phyloP scores from a whole-genome alignment of 2,329 filamentous ascomycete genomes.

The Clonostachys rhizophaga region DNA sequence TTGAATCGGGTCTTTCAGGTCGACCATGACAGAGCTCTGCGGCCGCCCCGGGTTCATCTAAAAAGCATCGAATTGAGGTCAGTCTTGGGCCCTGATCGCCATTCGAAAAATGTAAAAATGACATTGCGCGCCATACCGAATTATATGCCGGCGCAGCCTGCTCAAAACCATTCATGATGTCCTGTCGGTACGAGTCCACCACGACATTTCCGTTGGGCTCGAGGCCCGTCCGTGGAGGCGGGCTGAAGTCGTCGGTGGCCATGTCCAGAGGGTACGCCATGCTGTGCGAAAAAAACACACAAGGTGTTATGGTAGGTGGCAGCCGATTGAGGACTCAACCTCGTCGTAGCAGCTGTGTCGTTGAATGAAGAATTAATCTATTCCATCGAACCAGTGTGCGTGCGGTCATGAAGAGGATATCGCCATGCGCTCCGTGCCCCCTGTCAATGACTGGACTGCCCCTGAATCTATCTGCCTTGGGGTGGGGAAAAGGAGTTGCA shows the following conservation, averaged over 20 bases:
- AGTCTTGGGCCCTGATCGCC: neutral
- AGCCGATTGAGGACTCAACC: too few relatives aligned
- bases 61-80: conserved; percentile 5
- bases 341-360: too few relatives aligned
- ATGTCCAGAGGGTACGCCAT: conserved; percentile 7
- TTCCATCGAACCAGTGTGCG: too few relatives aligned
- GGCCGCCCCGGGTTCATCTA: conserved; percentile 46
- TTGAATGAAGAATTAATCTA: too few relatives aligned
- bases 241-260: conserved; percentile 26
- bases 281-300: too few relatives aligned
- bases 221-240: conserved; percentile 20
- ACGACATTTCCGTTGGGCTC: conserved; percentile 40
- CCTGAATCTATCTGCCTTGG: too few relatives aligned
- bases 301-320: too few relatives aligned
- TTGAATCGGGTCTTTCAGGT: conserved; percentile 69
- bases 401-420: too few relatives aligned
- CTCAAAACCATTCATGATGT: conserved; percentile 48
- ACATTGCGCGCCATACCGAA: conserved; percentile 37
- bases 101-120: neutral
- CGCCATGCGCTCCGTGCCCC: too few relatives aligned
- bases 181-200: conserved; percentile 54
- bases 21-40: conserved; percentile 52
- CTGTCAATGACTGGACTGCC: too few relatives aligned
- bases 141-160: conserved; percentile 50
- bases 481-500: too few relatives aligned